phyloP scores from a whole-genome alignment of 352 stramenopile genomes.

The Aphanomyces astaci region DNA sequence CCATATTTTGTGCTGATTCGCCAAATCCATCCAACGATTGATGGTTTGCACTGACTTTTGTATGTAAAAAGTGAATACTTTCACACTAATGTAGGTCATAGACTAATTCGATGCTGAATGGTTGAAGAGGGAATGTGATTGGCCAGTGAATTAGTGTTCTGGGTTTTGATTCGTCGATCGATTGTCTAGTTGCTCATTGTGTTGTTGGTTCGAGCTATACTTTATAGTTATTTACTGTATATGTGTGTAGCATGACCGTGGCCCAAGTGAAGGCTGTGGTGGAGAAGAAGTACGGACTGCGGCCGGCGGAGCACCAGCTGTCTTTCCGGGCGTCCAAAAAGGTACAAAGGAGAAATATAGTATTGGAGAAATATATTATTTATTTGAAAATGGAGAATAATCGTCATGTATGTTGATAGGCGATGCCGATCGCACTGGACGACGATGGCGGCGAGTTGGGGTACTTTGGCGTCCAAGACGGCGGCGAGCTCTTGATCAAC shows the following conservation, averaged over 20 bases:
- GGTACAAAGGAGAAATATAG: conserved; percentile 28
- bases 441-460: conserved; percentile 59
- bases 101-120: no score
- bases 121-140: no score
- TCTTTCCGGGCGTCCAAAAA: conserved; percentile 50
- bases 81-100: no score
- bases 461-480: conserved; percentile 72
- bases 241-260: conserved; percentile 61
- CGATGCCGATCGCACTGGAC: conserved; percentile 54
- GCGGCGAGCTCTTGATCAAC: conserved; percentile 60
- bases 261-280: conserved; percentile 61
- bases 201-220: no score
- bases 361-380: neutral
- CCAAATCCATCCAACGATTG: no score
- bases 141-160: no score
- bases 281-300: conserved; percentile 65
- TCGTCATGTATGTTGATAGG: conserved; percentile 29
- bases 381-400: neutral
- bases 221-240: no score
- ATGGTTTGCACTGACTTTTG: no score
- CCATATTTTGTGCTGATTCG: no score
- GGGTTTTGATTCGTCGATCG: no score
- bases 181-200: no score
- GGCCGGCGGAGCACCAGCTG: conserved; percentile 39
- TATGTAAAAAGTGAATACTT: no score